Base-by-base conservation (phyloP, 108 stramenopile genomes). In the Parietichytrium sp. region DNA sequence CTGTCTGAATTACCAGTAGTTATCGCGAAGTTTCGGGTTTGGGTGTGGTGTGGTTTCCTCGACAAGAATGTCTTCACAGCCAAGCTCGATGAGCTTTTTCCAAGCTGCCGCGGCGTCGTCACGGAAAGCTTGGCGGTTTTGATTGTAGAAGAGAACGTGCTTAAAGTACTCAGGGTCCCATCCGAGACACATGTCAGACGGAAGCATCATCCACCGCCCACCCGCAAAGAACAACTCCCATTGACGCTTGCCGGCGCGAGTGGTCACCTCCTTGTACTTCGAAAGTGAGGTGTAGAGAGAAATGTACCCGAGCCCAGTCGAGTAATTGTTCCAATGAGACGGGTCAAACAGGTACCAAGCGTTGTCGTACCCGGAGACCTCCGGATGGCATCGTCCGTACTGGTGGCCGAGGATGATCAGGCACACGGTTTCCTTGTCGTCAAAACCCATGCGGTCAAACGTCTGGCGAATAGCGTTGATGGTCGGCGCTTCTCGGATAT, bases 361-460 rank as follows among this genome's bases (percentile, higher is more conserved):
- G 54, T 92, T 94, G 90, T 92, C 92, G 85, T 94, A 99, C 42
- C 96, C 96, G 54, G 87, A 88, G 25, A 87, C 86, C 72, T 95
- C 93, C 3, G 90, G 91, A 87, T 99, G 96, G 88, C 94, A 96
- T 3, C 93, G 90, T 3, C 96, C 95, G 72, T 97, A 89, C 49
- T 95, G 94, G 86, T 99, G 98, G 0, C 96, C 98, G 12, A 72
- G 25, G 18, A 97, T 96, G 38, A 92, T 80, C 0, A 99, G 87
- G 4, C 96, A 95, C 15, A 99, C 98, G 84, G 96, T 96, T 85
- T 98, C 96, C 47, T 87, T 85, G 72, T 97, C 96, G 81, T 85
- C 84, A 83, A 97, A 95, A 18, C 96, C 95, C 95, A 97, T 95
- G 54, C 98, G 92, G 49, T 92, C 86, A 84, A 99, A 99, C 45